phyloP scores from a whole-genome alignment of 1,284 basidiomycete species.

The Coniferiporia sulphurascens region DNA sequence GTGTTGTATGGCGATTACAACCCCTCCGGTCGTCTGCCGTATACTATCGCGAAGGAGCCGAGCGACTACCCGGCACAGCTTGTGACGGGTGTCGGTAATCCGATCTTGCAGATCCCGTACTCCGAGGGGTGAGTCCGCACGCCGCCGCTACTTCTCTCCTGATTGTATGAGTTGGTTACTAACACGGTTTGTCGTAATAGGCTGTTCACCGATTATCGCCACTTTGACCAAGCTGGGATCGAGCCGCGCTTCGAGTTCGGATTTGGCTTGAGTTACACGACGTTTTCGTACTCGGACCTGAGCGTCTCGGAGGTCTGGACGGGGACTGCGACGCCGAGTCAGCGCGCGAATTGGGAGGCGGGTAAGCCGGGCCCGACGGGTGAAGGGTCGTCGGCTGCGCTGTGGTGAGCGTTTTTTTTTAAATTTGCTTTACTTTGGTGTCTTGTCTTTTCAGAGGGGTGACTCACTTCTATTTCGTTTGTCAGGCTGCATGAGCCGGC shows the following conservation, averaged over 20 bases:
- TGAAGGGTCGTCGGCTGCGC: constrained; percentile 18
- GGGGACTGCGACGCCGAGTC: constrained; percentile 18
- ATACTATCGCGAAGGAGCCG: constrained; percentile 69
- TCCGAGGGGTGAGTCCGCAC: constrained; percentile 47
- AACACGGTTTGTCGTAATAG: constrained; percentile 22
- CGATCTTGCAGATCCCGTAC: constrained; percentile 55
- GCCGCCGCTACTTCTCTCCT: background rate
- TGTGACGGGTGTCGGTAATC: constrained; percentile 35
- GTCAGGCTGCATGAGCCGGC: constrained; percentile 26
- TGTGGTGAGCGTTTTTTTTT: constrained; percentile 15
- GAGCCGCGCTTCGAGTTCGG: constrained; percentile 74
- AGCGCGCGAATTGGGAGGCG: constrained; percentile 16
- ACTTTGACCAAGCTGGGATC: constrained; percentile 66
- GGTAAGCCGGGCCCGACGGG: constrained; percentile 16
- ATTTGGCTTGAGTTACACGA: constrained; percentile 81
- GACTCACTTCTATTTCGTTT: background rate
- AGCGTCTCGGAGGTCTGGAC: constrained; percentile 37
- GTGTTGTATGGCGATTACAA: constrained; percentile 68
- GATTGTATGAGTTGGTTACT: background rate
- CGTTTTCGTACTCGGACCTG: constrained; percentile 63
- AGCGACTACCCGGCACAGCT: constrained; percentile 66
- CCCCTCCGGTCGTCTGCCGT: constrained; percentile 73
- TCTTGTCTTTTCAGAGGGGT: too few relatives aligned
- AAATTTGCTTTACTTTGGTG: background rate
- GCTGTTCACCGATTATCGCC: constrained; percentile 71